phyloP scores from a whole-genome alignment of 805 yeast species.

The Wickerhamomyces sydowiorum region DNA sequence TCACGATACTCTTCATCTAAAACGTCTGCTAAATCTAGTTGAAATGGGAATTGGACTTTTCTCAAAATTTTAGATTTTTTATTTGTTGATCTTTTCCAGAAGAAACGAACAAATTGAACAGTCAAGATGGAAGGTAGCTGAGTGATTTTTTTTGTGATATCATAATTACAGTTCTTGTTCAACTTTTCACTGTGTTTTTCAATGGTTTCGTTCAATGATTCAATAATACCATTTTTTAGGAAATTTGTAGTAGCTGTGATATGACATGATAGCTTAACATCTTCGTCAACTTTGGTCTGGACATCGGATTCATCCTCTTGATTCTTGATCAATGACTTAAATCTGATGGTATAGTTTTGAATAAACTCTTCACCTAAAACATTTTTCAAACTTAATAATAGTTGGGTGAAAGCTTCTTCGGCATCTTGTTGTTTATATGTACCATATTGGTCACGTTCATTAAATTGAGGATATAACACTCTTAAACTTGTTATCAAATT shows the following conservation, averaged over 20 bases:
- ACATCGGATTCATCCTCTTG: slow-evolving; percentile 47
- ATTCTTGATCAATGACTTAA: slow-evolving; percentile 60
- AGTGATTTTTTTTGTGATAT: slow-evolving; percentile 52
- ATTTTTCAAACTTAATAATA: slow-evolving; percentile 46
- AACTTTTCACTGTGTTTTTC: slow-evolving; percentile 73
- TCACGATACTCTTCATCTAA: slow-evolving; percentile 71
- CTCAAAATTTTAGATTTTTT: slow-evolving; percentile 92
- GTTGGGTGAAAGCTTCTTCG: slow-evolving; percentile 88
- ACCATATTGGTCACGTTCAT: slow-evolving; percentile 69
- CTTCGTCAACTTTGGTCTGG: slow-evolving; percentile 45
- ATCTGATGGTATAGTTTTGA: slow-evolving; percentile 58
- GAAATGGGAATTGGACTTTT: slow-evolving; percentile 92
- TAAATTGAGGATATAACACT: slow-evolving; percentile 78
- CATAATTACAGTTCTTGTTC: slow-evolving; percentile 65
- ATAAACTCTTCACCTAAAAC: slow-evolving; percentile 44
- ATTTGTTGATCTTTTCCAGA: slow-evolving; percentile 89
- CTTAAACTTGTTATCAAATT: slow-evolving; percentile 63
- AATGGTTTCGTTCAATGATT: slow-evolving; percentile 67
- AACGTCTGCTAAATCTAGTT: slow-evolving; percentile 81
- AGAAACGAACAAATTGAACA: slow-evolving; percentile 90
- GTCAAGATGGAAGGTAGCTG: slow-evolving; percentile 83
- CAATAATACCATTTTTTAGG: slow-evolving; percentile 75
- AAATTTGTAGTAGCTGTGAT: slow-evolving; percentile 82
- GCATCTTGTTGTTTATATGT: slow-evolving; percentile 94
- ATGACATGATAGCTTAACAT: slow-evolving; percentile 81